Percentiles rank a stretch among this genome's conserved stretches.
These are phyloP conservation scores for Arthrobotrys megalospora DNA, from an alignment of 2,329 filamentous ascomycete genomes.

Conservation along the genomic window DNA sequence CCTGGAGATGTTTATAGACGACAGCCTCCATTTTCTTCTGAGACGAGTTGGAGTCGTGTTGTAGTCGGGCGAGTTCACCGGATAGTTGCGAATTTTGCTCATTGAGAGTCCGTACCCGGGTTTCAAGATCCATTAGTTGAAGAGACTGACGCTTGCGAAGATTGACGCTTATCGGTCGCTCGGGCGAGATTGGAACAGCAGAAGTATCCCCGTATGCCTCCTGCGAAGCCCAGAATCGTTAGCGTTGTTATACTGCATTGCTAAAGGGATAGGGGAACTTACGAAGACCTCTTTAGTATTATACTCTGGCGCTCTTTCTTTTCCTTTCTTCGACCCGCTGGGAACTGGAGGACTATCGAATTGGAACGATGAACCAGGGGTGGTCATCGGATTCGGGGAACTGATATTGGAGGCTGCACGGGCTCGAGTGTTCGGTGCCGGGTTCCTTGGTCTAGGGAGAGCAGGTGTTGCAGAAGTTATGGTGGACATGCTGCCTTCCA, in stretches of 20 bases:
- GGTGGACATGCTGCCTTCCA: conserved; percentile 31
- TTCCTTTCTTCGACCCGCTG: conserved; percentile 56
- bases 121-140: conserved; percentile 92
- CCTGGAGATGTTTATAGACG: conserved; percentile 72
- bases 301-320: conserved; percentile 48
- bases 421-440: conserved; percentile 23
- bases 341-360: conserved; percentile 32
- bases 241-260: neutral
- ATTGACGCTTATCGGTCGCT: conserved; percentile 84
- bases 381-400: conserved; percentile 43
- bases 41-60: conserved; percentile 79
- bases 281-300: conserved; percentile 60
- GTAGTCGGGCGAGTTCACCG: conserved; percentile 85
- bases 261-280: conserved; percentile 15
- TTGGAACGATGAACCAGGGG: conserved; percentile 35
- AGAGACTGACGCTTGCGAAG: conserved; percentile 98
- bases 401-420: conserved; percentile 43
- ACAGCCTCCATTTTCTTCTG: conserved; percentile 76
- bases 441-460: conserved; percentile 30
- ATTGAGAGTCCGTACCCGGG: conserved; percentile 42
- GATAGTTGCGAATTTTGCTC: conserved; percentile 84
- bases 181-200: conserved; percentile 84
- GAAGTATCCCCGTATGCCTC: conserved; percentile 64
- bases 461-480: conserved; percentile 23
- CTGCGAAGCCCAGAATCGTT: conserved; percentile 33